A percentile compares a stretch with the other conserved stretches of the same genome.
Evolutionary conservation across 2,329 filamentous ascomycete species (phyloP).

Genomic region (Claviceps sp.): DNA sequence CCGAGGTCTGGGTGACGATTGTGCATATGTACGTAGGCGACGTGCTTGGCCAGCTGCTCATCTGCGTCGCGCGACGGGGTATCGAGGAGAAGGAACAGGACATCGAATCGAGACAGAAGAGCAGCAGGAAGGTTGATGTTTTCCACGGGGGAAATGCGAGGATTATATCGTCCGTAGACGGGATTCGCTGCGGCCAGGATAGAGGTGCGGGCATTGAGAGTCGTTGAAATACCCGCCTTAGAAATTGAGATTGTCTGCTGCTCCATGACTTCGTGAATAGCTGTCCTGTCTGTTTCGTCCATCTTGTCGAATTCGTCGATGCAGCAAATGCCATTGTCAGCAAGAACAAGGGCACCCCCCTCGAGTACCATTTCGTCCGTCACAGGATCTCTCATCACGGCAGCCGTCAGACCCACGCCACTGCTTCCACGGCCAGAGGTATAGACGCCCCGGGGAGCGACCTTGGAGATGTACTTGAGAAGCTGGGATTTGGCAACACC

Average conservation of each 20-base stretch:
- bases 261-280: constrained; percentile 81
- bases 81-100: constrained; percentile 93
- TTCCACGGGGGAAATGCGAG: constrained; percentile 89
- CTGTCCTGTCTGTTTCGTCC: constrained; percentile 71
- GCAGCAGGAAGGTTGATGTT: constrained; percentile 99
- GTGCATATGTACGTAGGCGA: constrained; percentile 95
- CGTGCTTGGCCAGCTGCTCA: constrained; percentile 87
- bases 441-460: constrained; percentile 83
- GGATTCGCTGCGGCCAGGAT: constrained; percentile 95
- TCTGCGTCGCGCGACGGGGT: constrained; percentile 81
- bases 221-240: constrained; percentile 58
- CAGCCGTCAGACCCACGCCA: constrained; percentile 69
- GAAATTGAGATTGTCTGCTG: constrained; percentile 79
- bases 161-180: constrained; percentile 95
- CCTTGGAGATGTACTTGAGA: constrained; percentile 96
- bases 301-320: constrained; percentile 87
- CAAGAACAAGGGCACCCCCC: constrained; percentile 65
- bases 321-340: constrained; percentile 74
- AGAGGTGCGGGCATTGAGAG: constrained; percentile 87
- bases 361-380: constrained; percentile 78
- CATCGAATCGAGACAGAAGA: constrained; percentile 89
- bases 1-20: constrained; percentile 73
- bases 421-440: constrained; percentile 70
- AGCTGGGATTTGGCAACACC: constrained; percentile 99
- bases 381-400: constrained; percentile 72